These are phyloP conservation scores for Xylaria scruposa DNA, from an alignment of 495 filamentous ascomycete genomes.

Conservation along the genomic window DNA sequence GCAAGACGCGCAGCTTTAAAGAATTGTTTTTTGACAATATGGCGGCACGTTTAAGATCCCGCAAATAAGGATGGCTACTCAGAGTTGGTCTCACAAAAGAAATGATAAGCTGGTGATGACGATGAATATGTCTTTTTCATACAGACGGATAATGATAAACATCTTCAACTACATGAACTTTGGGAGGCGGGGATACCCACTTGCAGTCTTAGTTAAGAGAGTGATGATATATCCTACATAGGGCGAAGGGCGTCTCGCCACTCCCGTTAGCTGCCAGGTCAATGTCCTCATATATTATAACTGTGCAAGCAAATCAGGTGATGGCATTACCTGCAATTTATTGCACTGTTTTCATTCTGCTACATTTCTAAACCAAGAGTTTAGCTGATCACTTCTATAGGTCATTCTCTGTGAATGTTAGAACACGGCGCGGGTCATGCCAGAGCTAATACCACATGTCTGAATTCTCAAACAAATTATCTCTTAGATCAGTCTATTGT, in stretches of 20 bases:
- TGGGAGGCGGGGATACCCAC: not conserved
- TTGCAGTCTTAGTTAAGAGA: not conserved
- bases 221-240: not conserved
- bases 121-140: not conserved
- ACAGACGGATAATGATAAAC: not conserved
- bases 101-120: not conserved
- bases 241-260: not conserved
- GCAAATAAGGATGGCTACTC: not conserved
- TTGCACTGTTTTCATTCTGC: too few species aligned
- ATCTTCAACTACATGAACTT: not conserved
- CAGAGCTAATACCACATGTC: not conserved
- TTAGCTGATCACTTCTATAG: not conserved
- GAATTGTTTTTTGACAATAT: not conserved
- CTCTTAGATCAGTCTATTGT: not conserved
- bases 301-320: too few species aligned
- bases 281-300: not conserved
- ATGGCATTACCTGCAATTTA: too few species aligned
- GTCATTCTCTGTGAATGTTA: not conserved
- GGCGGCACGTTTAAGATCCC: not conserved
- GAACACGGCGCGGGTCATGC: not conserved
- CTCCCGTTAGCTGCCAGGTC: not conserved
- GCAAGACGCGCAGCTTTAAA: not conserved
- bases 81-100: not conserved
- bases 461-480: too few species aligned
- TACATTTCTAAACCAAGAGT: not conserved